These are phyloP conservation scores for Cryomyces antarcticus DNA, from an alignment of 495 filamentous ascomycete species.

Conservation along the genomic window DNA sequence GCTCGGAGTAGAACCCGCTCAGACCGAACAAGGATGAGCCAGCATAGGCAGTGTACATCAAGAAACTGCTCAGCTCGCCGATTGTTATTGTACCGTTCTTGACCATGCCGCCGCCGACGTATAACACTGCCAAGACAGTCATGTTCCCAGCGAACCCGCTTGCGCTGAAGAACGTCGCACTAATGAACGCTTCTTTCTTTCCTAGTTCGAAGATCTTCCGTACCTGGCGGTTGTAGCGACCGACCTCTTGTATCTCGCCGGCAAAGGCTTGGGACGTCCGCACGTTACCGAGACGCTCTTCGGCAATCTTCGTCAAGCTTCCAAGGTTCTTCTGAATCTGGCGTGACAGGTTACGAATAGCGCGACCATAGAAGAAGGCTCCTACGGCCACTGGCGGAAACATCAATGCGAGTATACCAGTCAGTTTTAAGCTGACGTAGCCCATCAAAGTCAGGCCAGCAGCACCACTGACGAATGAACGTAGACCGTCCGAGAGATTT, in stretches of 20 bases:
- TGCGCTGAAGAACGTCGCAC: slow-evolving; percentile 74
- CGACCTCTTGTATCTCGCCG: slow-evolving; percentile 75
- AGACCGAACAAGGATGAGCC: slow-evolving; percentile 81
- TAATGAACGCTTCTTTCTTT: slow-evolving; percentile 64
- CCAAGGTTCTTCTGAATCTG: slow-evolving; percentile 86
- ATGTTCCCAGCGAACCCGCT: slow-evolving; percentile 85
- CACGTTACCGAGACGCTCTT: slow-evolving; percentile 87
- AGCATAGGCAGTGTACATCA: slow-evolving; percentile 95
- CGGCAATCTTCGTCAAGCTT: slow-evolving; percentile 82
- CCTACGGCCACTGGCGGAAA: slow-evolving; percentile 83
- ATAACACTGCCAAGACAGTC: slow-evolving; percentile 82
- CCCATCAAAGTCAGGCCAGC: slow-evolving; percentile 83
- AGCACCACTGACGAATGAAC: slow-evolving; percentile 66
- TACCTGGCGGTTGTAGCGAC: slow-evolving; percentile 77
- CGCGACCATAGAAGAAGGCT: slow-evolving; percentile 75
- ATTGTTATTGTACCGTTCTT: slow-evolving; percentile 66
- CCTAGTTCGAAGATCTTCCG: slow-evolving; percentile 81
- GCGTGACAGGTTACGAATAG: slow-evolving; percentile 69
- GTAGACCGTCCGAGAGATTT: slow-evolving; percentile 83
- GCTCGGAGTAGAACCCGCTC: slow-evolving; percentile 88
- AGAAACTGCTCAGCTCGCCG: slow-evolving; percentile 86
- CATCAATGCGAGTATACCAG: slow-evolving; percentile 63
- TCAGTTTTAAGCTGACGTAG: slow-evolving; percentile 81
- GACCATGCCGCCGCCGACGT: slow-evolving; percentile 79
- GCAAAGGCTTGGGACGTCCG: slow-evolving; percentile 90